A percentile compares a stretch with the other conserved stretches of the same genome.
These are phyloP conservation scores for Phaeosphaeria sp. DNA, from an alignment of 2,329 filamentous ascomycete species.

Conservation along the genomic window DNA sequence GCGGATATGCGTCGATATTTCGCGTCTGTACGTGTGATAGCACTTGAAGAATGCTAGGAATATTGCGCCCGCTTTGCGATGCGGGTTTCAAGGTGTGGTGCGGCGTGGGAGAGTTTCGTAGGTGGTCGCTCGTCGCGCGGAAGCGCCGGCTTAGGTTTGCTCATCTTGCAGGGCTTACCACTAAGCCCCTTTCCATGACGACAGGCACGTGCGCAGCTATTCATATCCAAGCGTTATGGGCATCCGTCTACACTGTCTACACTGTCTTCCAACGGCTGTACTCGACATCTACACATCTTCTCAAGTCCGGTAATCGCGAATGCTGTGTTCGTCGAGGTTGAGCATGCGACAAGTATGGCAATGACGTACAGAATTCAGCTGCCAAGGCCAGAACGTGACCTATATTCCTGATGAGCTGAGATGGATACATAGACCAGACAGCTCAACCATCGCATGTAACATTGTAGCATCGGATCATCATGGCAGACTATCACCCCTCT, in stretches of 20 bases:
- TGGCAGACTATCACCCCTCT: slow-evolving; percentile 29
- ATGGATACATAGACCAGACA: background rate
- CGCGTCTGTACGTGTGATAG: slow-evolving; percentile 2
- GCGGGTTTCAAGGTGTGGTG: slow-evolving; percentile 2
- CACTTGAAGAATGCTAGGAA: slow-evolving; percentile 16
- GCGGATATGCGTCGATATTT: slow-evolving; percentile 12
- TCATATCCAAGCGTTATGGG: background rate
- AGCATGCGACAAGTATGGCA: background rate
- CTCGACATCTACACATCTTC: too few species aligned
- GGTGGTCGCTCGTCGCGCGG: slow-evolving; percentile 12
- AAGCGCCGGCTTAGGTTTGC: slow-evolving; percentile 27
- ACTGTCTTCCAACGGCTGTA: too few species aligned
- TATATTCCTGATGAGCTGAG: background rate
- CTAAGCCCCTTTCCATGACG: slow-evolving; percentile 19
- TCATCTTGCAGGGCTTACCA: slow-evolving; percentile 25
- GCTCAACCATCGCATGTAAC: background rate
- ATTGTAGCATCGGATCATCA: background rate
- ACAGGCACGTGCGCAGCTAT: slow-evolving; percentile 3
- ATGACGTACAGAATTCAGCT: background rate
- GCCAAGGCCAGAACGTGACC: background rate
- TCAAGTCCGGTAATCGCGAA: too few species aligned
- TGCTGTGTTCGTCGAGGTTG: background rate
- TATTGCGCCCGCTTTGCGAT: slow-evolving; percentile 22
- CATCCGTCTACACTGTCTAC: background rate
- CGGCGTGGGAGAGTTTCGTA: slow-evolving; percentile 8